Evolutionary conservation across 2,329 filamentous ascomycete genomes (phyloP).

Genomic region (Venturia nashicola): DNA sequence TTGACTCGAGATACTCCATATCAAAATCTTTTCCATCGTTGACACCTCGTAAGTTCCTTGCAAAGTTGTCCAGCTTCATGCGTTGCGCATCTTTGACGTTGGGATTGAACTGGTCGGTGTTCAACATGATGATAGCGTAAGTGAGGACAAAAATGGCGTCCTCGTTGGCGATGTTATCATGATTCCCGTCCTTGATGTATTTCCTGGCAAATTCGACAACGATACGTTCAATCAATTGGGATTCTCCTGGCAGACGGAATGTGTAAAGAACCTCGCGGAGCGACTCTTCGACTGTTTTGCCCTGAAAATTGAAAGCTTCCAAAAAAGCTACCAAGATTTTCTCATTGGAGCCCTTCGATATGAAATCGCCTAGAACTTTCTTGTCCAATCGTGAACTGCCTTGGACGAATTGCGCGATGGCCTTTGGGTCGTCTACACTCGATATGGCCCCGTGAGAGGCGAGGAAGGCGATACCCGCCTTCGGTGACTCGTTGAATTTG

Average conservation of each 20-base stretch:
- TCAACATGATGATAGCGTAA: slow-evolving; percentile 95
- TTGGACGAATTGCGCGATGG: slow-evolving; percentile 76
- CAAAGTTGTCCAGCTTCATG: slow-evolving; percentile 76
- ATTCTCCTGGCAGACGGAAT: slow-evolving; percentile 89
- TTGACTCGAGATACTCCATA: slow-evolving; percentile 68
- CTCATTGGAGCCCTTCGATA: slow-evolving; percentile 85
- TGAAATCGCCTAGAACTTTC: slow-evolving; percentile 77
- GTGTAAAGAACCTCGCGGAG: slow-evolving; percentile 75
- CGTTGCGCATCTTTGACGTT: slow-evolving; percentile 69
- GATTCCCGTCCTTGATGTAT: slow-evolving; percentile 59
- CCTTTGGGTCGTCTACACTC: slow-evolving; percentile 58
- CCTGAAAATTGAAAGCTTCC: slow-evolving; percentile 74
- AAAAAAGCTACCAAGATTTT: slow-evolving; percentile 75
- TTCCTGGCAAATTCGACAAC: slow-evolving; percentile 77
- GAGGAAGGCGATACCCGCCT: slow-evolving; percentile 75
- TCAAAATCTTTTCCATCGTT: slow-evolving; percentile 80
- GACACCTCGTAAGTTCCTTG: slow-evolving; percentile 78
- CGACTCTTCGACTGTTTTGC: slow-evolving; percentile 81
- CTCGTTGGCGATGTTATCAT: slow-evolving; percentile 66
- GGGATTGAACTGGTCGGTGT: slow-evolving; percentile 93
- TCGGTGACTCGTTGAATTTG: slow-evolving; percentile 94
- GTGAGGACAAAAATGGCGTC: slow-evolving; percentile 84
- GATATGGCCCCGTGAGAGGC: slow-evolving; percentile 77
- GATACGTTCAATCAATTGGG: slow-evolving; percentile 84
- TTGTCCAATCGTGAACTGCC: slow-evolving; percentile 84